These are phyloP conservation scores for Apocynum venetum DNA, from an alignment of 257 asterid species.

Conservation along the genomic window DNA sequence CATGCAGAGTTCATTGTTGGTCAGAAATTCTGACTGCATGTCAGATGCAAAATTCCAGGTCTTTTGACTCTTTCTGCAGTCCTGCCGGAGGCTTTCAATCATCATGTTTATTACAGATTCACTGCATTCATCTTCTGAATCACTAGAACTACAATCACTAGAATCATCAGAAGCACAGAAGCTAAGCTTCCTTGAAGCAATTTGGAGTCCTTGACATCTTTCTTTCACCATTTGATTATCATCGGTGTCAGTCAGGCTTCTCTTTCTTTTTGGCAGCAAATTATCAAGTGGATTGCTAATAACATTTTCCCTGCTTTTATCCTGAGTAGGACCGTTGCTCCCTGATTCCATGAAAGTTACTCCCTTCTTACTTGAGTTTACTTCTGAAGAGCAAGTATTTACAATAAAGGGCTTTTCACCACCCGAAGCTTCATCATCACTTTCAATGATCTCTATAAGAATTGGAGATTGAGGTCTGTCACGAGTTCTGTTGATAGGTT, in stretches of 20 bases:
- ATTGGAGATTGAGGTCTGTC: constrained; percentile 7
- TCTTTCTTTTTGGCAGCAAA: constrained; percentile 12
- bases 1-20: constrained; percentile 5
- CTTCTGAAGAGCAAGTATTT: not conserved
- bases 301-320: not conserved
- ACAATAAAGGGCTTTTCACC: not conserved
- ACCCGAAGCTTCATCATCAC: constrained; percentile 14
- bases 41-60: constrained; percentile 2
- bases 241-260: constrained; percentile 7
- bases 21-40: not conserved
- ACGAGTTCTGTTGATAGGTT: not conserved
- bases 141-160: constrained; percentile 15
- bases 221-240: not conserved
- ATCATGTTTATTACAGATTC: not conserved
- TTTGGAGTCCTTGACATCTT: not conserved
- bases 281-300: not conserved
- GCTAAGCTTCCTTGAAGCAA: not conserved
- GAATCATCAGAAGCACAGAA: not conserved
- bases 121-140: constrained; percentile 13
- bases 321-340: not conserved
- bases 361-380: constrained; percentile 1
- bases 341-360: not conserved
- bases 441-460: not conserved
- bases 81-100: not conserved
- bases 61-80: not conserved